Evolutionary conservation across 2,329 filamentous ascomycete species (phyloP).

Genomic region (Rasamsonia emersonii): DNA sequence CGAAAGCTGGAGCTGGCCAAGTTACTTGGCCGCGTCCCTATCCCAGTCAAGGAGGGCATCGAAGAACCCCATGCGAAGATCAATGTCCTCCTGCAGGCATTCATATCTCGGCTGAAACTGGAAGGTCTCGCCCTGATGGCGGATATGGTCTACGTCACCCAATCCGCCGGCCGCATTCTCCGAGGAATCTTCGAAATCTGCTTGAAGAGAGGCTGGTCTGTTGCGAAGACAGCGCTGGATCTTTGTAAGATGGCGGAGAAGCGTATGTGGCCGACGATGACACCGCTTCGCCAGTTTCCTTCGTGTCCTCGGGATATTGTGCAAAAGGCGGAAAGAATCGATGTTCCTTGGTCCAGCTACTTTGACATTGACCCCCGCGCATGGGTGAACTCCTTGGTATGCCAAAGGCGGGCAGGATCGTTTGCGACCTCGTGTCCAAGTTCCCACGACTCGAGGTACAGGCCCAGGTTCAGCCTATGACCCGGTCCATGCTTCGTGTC

Average conservation of each 20-base stretch:
- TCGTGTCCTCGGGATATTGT: constrained; percentile 75
- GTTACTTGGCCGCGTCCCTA: constrained; percentile 77
- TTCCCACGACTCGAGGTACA: constrained; percentile 90
- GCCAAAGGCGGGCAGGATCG: constrained; percentile 75
- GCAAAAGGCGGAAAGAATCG: constrained; percentile 87
- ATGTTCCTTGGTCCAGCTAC: constrained; percentile 87
- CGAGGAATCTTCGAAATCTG: constrained; percentile 94
- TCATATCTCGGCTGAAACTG: constrained; percentile 87
- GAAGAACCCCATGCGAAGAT: constrained; percentile 97
- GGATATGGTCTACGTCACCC: constrained; percentile 96
- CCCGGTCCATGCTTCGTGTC: constrained; percentile 81
- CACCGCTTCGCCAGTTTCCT: constrained; percentile 83
- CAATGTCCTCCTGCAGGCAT: constrained; percentile 92
- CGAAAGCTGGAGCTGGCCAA: constrained; percentile 95
- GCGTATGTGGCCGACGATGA: constrained; percentile 99
- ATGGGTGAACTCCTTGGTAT: constrained; percentile 93
- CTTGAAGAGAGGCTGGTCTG: constrained; percentile 93
- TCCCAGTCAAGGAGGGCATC: constrained; percentile 94
- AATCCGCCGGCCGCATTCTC: constrained; percentile 92
- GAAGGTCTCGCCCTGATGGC: constrained; percentile 95
- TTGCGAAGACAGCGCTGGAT: constrained; percentile 84
- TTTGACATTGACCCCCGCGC: constrained; percentile 93
- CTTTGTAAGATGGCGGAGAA: constrained; percentile 99
- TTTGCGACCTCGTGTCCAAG: constrained; percentile 80
- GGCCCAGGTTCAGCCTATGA: constrained; percentile 90